Evolutionary conservation across 805 yeast species (phyloP), one percentile per base, ranked within the genome.

Genomic region (Candida nonsorbophila): DNA sequence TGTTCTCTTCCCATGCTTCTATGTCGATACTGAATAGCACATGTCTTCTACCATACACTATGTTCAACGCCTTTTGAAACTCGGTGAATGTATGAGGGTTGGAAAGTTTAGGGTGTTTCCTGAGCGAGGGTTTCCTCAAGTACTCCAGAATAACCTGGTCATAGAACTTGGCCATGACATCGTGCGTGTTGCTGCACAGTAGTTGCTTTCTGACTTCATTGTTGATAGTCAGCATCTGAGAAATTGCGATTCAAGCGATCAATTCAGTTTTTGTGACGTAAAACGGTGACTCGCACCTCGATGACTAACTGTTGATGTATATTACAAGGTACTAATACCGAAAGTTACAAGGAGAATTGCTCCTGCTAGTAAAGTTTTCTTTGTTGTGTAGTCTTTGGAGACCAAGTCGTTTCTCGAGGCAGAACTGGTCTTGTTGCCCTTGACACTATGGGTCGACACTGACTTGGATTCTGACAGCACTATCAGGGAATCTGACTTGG

Each of bases 1-100:
- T 53, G 37, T 68, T 51, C 14, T 42, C 36, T 42, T 77, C 83
- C 54, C 50, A 74, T 1, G 80, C 80, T 45, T 77, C 84, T 2
- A 74, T 55, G 46, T 77, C 83, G 25, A 77, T 49, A 9, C 70
- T 57, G 28, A 75, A 55, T n/a, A 69, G 52, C 3, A 60, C 53
- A 6, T 56, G 27, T 25, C 35, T 37, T 9, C 55, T 23, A 6
- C 40, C 31, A 31, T 43, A 51, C 4, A 49, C 49, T 9, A 27
- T 9, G 7, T 25, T 23, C 32, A 51, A 39, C 22, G 36, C 28
- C 3, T 26, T 14, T 17, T 28, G 20, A 20, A 47, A 28, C 22
- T 22, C 9, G 6, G 20, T 9, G 5, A 29, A 26, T 8, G 13
- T 17, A 2, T 26, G 33, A 1, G 25, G 29, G 20, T 39, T 20